These are phyloP conservation scores for Lodderomyces margitis DNA, from an alignment of 1,139 yeast species.

Conservation along the genomic window DNA sequence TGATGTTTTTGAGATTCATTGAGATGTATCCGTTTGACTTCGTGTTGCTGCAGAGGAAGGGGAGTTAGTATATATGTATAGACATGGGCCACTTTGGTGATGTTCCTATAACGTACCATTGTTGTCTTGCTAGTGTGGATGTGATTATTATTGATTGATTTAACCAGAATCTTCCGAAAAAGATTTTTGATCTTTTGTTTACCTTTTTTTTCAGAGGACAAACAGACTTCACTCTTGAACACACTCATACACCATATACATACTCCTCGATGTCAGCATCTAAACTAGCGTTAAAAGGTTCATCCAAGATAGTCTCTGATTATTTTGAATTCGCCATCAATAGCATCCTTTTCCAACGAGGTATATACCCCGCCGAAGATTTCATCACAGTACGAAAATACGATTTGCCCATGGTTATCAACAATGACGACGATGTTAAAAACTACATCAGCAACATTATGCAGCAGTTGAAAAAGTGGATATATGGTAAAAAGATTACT, in stretches of 20 bases:
- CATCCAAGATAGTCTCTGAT: slow-evolving; percentile 75
- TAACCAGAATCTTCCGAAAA: too few species aligned
- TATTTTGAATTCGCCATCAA: slow-evolving; percentile 81
- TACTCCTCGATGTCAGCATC: slow-evolving; percentile 9
- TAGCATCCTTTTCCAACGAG: slow-evolving; percentile 82
- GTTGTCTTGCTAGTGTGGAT: neutral
- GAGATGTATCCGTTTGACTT: slow-evolving; percentile 59
- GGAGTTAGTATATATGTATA: slow-evolving; percentile 9
- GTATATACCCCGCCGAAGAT: slow-evolving; percentile 87
- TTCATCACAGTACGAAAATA: slow-evolving; percentile 78
- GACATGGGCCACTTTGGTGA: too few species aligned
- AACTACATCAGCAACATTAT: slow-evolving; percentile 66
- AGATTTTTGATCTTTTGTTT: too few species aligned
- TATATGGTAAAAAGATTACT: slow-evolving; percentile 66
- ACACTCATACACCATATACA: neutral
- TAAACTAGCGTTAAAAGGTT: slow-evolving; percentile 69
- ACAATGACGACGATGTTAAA: slow-evolving; percentile 75
- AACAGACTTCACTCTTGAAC: neutral
- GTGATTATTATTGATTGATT: too few species aligned
- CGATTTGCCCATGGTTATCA: slow-evolving; percentile 71
- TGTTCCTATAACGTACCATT: slow-evolving; percentile 2
- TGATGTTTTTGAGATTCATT: slow-evolving; percentile 54
- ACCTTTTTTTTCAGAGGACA: neutral
- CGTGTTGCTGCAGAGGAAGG: slow-evolving; percentile 51
- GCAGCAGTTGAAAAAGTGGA: slow-evolving; percentile 81